phyloP scores from a whole-genome alignment of 2,329 filamentous ascomycete genomes.

The Paracamarosporium sp. region DNA sequence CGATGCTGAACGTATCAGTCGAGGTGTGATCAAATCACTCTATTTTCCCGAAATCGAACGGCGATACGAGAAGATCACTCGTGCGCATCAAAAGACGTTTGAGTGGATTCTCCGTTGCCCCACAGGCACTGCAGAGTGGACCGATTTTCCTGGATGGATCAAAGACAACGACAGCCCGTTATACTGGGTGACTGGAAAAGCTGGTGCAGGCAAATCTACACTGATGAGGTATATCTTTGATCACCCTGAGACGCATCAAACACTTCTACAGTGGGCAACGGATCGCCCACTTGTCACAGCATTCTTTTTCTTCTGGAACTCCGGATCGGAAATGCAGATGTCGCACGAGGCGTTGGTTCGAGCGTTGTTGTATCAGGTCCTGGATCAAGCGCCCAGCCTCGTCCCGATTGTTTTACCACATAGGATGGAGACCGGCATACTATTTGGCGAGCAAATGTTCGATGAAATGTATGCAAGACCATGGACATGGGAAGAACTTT shows the following conservation, averaged over 20 bases:
- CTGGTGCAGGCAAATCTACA: constrained; percentile 57
- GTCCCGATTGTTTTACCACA: neutral
- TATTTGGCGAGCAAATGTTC: too few relatives aligned
- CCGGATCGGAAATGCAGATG: constrained; percentile 2
- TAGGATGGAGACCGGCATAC: neutral
- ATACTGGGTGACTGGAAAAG: constrained; percentile 52
- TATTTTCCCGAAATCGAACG: too few relatives aligned
- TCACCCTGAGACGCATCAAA: neutral
- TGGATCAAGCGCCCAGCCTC: neutral
- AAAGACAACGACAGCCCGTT: neutral
- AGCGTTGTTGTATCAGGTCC: neutral
- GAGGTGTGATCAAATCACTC: too few relatives aligned
- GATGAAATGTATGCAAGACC: too few relatives aligned
- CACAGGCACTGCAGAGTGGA: too few relatives aligned
- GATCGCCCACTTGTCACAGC: neutral
- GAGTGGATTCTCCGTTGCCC: too few relatives aligned
- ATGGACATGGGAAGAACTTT: neutral
- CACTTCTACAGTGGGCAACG: neutral
- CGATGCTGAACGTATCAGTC: too few relatives aligned
- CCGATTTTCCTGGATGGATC: too few relatives aligned
- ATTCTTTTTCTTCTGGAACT: constrained; percentile 13
- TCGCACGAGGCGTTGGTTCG: neutral
- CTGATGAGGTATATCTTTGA: constrained; percentile 44
- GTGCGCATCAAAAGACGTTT: too few relatives aligned
- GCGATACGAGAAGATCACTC: neutral